Conservation (phyloP, 306 rosid species). For the Prunus mume region DNA sequence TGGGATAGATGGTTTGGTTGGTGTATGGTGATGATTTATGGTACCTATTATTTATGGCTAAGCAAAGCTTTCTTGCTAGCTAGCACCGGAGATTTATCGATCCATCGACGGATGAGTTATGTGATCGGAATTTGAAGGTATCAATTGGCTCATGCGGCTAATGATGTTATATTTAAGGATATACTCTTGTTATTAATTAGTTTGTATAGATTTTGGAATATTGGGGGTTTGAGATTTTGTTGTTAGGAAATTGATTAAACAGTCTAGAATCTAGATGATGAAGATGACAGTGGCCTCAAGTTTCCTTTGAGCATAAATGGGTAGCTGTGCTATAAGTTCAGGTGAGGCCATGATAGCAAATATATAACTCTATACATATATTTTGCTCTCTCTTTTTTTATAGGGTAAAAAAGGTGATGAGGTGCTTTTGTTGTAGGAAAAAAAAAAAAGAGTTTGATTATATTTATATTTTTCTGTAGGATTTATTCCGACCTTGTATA, state of each 20-base stretch:
- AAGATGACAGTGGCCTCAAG: slow-evolving; percentile 31
- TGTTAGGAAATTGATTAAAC: slow-evolving; percentile 22
- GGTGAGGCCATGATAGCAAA: slow-evolving; percentile 45
- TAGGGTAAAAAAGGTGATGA: neutral
- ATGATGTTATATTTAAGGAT: neutral
- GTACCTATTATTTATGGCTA: neutral
- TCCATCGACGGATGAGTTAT: neutral
- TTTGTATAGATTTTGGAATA: slow-evolving; percentile 33
- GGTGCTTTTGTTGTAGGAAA: slow-evolving; percentile 41
- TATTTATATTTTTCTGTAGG: neutral
- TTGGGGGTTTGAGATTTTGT: slow-evolving; percentile 42
- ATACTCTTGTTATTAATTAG: slow-evolving; percentile 10
- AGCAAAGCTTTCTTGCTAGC: no score
- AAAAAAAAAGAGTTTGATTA: slow-evolving; percentile 16
- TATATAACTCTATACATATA: slow-evolving; percentile 31
- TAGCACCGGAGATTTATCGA: neutral
- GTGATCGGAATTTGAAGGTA: neutral
- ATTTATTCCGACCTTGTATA: neutral
- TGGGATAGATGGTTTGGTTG: neutral
- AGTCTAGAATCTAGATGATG: neutral
- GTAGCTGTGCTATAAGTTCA: slow-evolving; percentile 24
- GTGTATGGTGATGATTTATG: neutral
- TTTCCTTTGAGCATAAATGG: slow-evolving; percentile 23
- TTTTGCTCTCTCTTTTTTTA: no score
- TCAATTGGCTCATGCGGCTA: neutral